Percentiles rank a stretch among this genome's conserved stretches.
phyloP scores from a whole-genome alignment of 257 asterid genomes.

The Lithospermum erythrorhizon region DNA sequence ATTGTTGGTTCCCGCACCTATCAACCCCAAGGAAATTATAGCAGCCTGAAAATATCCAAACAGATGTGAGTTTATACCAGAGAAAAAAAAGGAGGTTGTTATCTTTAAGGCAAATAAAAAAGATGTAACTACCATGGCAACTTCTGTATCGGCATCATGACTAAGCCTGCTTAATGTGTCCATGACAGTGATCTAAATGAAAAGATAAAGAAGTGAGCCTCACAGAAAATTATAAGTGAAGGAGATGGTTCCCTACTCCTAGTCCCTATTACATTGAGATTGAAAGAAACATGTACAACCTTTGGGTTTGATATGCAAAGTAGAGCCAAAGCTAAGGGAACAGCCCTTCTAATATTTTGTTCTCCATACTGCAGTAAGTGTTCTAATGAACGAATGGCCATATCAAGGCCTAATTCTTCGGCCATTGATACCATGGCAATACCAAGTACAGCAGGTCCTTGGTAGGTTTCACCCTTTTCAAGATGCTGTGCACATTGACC shows the following conservation, averaged over 20 bases:
- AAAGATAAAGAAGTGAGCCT: too few relatives aligned
- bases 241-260: too few relatives aligned
- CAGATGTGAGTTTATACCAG: background rate
- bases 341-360: constrained; percentile 78
- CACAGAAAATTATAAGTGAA: too few relatives aligned
- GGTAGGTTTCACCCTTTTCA: constrained; percentile 76
- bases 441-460: constrained; percentile 86
- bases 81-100: background rate
- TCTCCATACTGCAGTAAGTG: constrained; percentile 85
- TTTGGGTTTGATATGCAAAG: constrained; percentile 93
- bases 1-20: constrained; percentile 98
- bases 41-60: constrained; percentile 52
- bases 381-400: constrained; percentile 95
- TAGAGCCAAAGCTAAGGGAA: constrained; percentile 91
- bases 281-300: constrained; percentile 19
- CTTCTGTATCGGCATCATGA: constrained; percentile 93
- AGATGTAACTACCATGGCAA: constrained; percentile 61
- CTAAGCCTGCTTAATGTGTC: constrained; percentile 97
- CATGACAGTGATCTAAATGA: constrained; percentile 77
- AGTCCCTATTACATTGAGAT: too few relatives aligned
- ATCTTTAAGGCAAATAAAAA: background rate
- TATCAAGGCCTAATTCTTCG: constrained; percentile 79
- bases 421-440: constrained; percentile 98
- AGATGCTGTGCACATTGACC: constrained; percentile 67
- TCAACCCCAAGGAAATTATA: constrained; percentile 75